These are phyloP conservation scores for Mitragyna speciosa DNA, from an alignment of 257 asterid species.

Conservation along the genomic window DNA sequence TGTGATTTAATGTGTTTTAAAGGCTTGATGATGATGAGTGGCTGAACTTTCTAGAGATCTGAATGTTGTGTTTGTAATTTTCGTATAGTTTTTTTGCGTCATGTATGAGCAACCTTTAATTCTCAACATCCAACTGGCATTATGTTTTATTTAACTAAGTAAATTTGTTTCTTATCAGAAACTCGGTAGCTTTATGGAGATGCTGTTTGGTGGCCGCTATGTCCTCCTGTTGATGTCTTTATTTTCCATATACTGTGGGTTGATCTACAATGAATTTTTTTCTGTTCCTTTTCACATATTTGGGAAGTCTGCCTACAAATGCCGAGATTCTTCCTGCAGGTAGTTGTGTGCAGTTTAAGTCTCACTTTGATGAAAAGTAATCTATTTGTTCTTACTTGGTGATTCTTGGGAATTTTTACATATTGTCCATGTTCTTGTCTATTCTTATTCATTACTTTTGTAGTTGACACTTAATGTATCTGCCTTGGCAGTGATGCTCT, in stretches of 20 bases:
- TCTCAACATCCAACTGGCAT: not conserved
- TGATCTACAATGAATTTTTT: conserved; percentile 96
- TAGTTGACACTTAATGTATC: conserved; percentile 4
- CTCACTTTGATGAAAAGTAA: not conserved
- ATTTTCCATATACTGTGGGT: conserved; percentile 94
- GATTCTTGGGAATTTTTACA: not conserved
- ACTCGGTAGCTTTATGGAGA: conserved; percentile 99
- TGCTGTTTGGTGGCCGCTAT: conserved; percentile 96
- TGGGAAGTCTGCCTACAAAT: conserved; percentile 88
- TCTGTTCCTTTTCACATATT: conserved; percentile 96
- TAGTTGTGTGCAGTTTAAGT: conserved; percentile 21
- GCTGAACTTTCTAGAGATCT: not conserved
- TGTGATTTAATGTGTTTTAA: not conserved
- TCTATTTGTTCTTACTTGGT: not conserved
- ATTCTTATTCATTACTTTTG: conserved; percentile 3
- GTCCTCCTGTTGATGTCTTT: conserved; percentile 89
- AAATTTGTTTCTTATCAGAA: conserved; percentile 56
- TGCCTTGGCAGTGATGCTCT: conserved; percentile 60
- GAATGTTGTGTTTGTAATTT: not conserved
- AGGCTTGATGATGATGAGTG: not conserved
- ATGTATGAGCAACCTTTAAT: not conserved
- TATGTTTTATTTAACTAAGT: conserved; percentile 7
- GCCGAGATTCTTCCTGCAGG: conserved; percentile 97
- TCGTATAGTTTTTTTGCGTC: not conserved
- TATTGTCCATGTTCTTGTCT: not conserved